Base-by-base conservation (phyloP, 2,329 filamentous ascomycete species). In the Cadophora gregata region DNA sequence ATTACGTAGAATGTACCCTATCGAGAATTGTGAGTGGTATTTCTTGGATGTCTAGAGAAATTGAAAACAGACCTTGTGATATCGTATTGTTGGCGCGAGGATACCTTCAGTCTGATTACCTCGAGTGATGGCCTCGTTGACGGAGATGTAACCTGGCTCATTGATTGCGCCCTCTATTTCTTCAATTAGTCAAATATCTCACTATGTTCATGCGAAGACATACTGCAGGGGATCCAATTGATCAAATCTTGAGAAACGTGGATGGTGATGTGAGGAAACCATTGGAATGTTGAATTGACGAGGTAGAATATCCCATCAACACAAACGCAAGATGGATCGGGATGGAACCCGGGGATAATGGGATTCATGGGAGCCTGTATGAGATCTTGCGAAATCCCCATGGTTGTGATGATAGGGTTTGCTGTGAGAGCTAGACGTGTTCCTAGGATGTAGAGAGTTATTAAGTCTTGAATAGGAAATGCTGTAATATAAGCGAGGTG, bases 251-350 rank as follows among this genome's bases (percentile, higher is more conserved):
- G 73, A 10, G 77, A 79, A 21, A 74, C 74, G 56, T 76, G 55
- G 14, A 76, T 47, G 76, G 74, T 58, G 84, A 82, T 0, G 81
- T 77, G 33, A 0, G 86, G 80, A 70, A 88, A 88, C 16, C 86
- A 82, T 72, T 88, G 87, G 70, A 88, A 86, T 9, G 85, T 84
- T 2, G 86, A 85, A 72, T 85, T 85, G 67, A 87, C 83, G 51
- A 76, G 71, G 65, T 73, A 78, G 68, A 73, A 78, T 0, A 71
- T 75, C 3, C 72, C 75, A 33, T 75, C 68, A 14, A 77, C 73
- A 14, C 69, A 69, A 5, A 75, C 66, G 12, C 74, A 67, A 6
- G 76, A 77, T 0, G 76, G 75, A 45, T 78, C 77, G 8, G 77
- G 75, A 9, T 72, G 66, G 65, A 76, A 78, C 8, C 76, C 77